These are phyloP conservation scores for Talaromyces adpressus DNA, from an alignment of 495 filamentous ascomycete genomes.

Conservation along the genomic window DNA sequence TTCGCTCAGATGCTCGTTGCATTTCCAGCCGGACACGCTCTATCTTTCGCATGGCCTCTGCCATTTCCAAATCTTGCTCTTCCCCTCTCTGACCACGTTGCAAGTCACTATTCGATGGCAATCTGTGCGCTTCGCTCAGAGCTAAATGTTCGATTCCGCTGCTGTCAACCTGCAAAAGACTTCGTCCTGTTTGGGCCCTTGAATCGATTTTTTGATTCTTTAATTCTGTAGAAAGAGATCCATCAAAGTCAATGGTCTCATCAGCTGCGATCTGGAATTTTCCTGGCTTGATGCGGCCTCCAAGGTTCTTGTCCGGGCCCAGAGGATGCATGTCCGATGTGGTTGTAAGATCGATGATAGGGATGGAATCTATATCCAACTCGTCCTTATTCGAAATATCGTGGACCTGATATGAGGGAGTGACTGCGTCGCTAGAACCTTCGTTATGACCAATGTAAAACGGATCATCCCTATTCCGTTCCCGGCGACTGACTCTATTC, in stretches of 20 bases:
- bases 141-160: constrained; percentile 64
- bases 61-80: constrained; percentile 76
- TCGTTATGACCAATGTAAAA: constrained; percentile 75
- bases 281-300: constrained; percentile 15
- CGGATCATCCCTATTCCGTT: constrained; percentile 84
- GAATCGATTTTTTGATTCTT: constrained; percentile 17
- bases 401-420: constrained; percentile 66
- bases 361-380: constrained; percentile 87
- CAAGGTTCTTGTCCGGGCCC: constrained; percentile 5
- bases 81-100: constrained; percentile 25
- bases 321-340: constrained; percentile 21
- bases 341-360: constrained; percentile 84
- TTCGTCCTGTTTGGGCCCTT: constrained; percentile 38
- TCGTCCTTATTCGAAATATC: constrained; percentile 60
- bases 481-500: constrained; percentile 50
- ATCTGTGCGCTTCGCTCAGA: constrained; percentile 39
- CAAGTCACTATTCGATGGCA: constrained; percentile 9
- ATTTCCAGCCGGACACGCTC: constrained; percentile 81
- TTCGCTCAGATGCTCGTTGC: constrained; percentile 81
- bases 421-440: constrained; percentile 45
- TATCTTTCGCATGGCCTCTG: constrained; percentile 74
- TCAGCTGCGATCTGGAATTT: constrained; percentile 56
- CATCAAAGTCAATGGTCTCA: constrained; percentile 41
- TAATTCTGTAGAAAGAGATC: background rate
- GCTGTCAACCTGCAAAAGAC: constrained; percentile 76